Evolutionary conservation across 108 stramenopile species (phyloP), one percentile per base, ranked within the genome.

Genomic region (Epipyxis sp.): DNA sequence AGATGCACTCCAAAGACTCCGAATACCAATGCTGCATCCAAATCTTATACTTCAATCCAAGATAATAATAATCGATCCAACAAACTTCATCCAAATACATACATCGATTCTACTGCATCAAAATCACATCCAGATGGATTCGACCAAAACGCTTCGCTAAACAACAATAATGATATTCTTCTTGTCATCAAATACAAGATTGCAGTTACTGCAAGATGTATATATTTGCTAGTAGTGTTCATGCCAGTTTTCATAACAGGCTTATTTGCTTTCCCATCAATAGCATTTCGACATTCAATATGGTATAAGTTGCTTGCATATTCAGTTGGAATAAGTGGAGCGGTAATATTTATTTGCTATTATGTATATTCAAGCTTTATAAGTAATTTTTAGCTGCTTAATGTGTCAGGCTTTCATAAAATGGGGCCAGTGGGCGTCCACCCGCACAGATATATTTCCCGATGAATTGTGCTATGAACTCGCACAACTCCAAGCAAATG

Each of bases 391-490:
- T 50, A 13, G 46, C 6, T 20, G 20, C 6, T 20, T 50, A 50
- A 50, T 50, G 20, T 50, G 46, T 13, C 20, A 50, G 46, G 46
- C 46, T 20, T 50, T 50, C 20, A 20, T 50, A 20, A 50, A 50
- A 50, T 50, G 46, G 46, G 46, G 46, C 6, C 46, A 50, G 20
- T 50, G 46, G 46, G 46, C 46, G 20, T 13, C 13, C 46, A 90
- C 90, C 13, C 78, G 92, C 25, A 59, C 78, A 1, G 93, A 94
- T 76, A 91, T 94, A 88, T 94, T 94, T 78, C 91, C 91, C 29
- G 84, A 86, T 44, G 84, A 59, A 35, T 80, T 94, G 30, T 94
- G 93, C 71, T 44, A 67, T 2, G 79, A 78, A n/a, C 80, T 94
- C 2, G 57, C 77, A 0, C 58, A 72, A 1, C 87, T 94, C 32